Evolutionary conservation across 441 rosid species (phyloP).

Genomic region (Arabidopsis lyrata): DNA sequence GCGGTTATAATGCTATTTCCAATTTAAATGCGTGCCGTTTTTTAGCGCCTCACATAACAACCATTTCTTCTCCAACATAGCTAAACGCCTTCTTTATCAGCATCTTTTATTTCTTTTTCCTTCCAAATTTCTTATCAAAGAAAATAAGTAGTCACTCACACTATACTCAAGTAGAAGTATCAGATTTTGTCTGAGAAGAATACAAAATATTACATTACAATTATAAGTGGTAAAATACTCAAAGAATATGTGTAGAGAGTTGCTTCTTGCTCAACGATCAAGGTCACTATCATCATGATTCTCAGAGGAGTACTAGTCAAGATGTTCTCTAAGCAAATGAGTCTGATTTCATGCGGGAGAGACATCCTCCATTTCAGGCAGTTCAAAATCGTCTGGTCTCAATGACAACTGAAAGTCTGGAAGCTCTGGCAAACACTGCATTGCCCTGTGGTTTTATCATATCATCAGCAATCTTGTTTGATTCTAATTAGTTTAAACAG

Average conservation of each 20-base stretch:
- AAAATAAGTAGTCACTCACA: constrained; percentile 11
- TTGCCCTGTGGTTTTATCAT: constrained; percentile 56
- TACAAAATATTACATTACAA: constrained; percentile 27
- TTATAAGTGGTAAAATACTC: constrained; percentile 17
- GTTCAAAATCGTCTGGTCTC: constrained; percentile 69
- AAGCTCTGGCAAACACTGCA: constrained; percentile 79
- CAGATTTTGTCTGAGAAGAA: constrained; percentile 25
- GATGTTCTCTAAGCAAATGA: constrained; percentile 71
- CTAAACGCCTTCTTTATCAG: background rate
- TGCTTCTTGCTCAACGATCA: constrained; percentile 33
- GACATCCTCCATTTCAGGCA: constrained; percentile 68
- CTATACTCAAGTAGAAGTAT: constrained; percentile 8
- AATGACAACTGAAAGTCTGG: constrained; percentile 88
- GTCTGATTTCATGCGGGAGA: constrained; percentile 51
- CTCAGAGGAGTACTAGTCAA: constrained; percentile 41
- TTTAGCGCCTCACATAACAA: background rate
- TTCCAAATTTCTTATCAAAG: constrained; percentile 8
- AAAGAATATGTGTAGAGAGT: constrained; percentile 27
- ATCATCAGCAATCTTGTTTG: constrained; percentile 1
- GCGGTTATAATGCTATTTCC: background rate
- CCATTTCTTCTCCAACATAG: background rate
- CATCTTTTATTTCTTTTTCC: background rate
- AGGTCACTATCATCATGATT: constrained; percentile 28
- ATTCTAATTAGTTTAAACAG: background rate
- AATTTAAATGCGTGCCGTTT: constrained; percentile 24